These are phyloP conservation scores for Hymenoscyphus occultus DNA, from an alignment of 2,329 filamentous ascomycete species.

Conservation along the genomic window DNA sequence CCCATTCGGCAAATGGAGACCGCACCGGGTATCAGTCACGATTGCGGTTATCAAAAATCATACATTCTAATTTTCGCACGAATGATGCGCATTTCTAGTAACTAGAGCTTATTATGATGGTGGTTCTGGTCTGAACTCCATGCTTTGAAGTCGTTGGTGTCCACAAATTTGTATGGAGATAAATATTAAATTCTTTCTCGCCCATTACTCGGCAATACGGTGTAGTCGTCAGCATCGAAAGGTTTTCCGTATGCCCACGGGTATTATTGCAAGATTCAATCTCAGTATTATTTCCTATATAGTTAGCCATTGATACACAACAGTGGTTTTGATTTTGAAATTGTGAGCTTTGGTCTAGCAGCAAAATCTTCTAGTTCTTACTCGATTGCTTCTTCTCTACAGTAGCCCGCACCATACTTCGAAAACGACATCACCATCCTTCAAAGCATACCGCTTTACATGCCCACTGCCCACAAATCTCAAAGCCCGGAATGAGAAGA, in stretches of 20 bases:
- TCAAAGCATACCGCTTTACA: too few species aligned
- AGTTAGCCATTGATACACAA: not conserved
- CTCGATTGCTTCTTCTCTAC: too few species aligned
- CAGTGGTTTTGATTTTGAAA: not conserved
- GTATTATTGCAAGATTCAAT: not conserved
- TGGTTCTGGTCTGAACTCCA: not conserved
- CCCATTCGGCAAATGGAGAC: not conserved
- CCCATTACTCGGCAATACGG: not conserved
- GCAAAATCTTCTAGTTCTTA: too few species aligned
- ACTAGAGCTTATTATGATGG: not conserved
- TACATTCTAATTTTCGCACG: not conserved
- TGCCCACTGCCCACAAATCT: too few species aligned
- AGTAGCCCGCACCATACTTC: too few species aligned
- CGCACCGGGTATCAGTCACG: not conserved
- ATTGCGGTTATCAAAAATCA: not conserved
- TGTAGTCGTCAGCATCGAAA: not conserved
- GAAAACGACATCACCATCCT: too few species aligned
- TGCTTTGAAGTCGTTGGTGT: not conserved
- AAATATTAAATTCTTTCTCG: not conserved
- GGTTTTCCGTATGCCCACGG: not conserved
- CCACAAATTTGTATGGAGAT: not conserved
- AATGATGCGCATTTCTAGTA: not conserved
- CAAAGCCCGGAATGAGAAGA: too few species aligned
- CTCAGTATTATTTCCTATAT: not conserved
- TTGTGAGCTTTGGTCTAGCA: not conserved